Base-by-base conservation (phyloP, 192 early-diverging fungal species). In the Powellomyces hirtus region DNA sequence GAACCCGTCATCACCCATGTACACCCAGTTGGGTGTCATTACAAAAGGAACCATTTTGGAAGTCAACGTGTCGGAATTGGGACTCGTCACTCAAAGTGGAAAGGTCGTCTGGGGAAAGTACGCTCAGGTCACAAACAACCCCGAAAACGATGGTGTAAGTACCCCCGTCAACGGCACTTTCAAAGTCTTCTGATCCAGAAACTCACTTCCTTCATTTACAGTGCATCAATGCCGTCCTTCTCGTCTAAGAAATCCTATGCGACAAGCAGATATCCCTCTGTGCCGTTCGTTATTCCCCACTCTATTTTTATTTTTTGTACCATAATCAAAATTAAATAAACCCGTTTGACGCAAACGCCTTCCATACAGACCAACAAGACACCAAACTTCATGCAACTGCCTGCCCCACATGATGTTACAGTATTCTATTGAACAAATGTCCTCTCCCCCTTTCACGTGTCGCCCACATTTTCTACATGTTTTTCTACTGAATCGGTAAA, bases 41-140 rank as follows among this genome's bases (percentile, higher is more conserved):
- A 99, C 97, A 59, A 99, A 98, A 83, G 97, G 97, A 73, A 98
- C 95, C 4, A 86, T 99, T 30, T 88, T 99, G 50, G 97, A 99
- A 77, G 92, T 80, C 3, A 97, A 95, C 70, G 93, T 98, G 1
- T 90, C 88, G 50, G 97, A 97, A 78, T 83, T 99, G 52, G 97
- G 97, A 56, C 80, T 99, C 55, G 95, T 99, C 4, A 99, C 95
- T 38, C 94, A 93, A 56, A 84, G 88, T 67, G 95, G 97, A 50
- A 99, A 99, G 82, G 95, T 99, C 66, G 93, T 99, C 7, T 99
- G 97, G 97, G 95, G 97, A 33, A 79, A 80, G 51, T 82, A 80
- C 57, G 80, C 83, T 3, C 84, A 87, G 71, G 77, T 99, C 57
- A 98, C 97, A 44, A 98, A 98, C 84, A 98, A 97, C 82, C 97